Evolutionary conservation across 2,329 filamentous ascomycete genomes (phyloP).

Genomic region (Cladosporium cucumerinum): DNA sequence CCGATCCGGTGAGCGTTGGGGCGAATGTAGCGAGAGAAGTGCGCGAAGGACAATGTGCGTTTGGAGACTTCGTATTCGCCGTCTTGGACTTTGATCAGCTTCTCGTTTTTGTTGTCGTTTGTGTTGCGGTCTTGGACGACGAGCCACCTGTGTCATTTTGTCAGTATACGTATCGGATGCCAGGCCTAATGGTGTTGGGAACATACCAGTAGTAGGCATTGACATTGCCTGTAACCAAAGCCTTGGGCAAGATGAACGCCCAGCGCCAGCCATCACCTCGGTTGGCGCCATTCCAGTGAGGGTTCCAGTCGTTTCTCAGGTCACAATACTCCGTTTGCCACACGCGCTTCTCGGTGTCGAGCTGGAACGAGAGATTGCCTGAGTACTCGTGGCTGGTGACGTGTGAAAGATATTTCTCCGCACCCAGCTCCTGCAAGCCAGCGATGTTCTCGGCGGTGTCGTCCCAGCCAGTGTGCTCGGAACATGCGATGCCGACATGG

Average conservation of each 20-base stretch:
- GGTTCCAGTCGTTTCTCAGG: slow-evolving; percentile 39
- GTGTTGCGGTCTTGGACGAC: background rate
- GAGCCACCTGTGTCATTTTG: background rate
- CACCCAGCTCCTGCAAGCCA: slow-evolving; percentile 34
- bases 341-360: slow-evolving; percentile 42
- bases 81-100: slow-evolving; percentile 15
- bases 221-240: slow-evolving; percentile 47
- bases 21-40: slow-evolving; percentile 14
- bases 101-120: slow-evolving; percentile 23
- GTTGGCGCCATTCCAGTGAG: slow-evolving; percentile 46
- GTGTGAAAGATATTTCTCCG: slow-evolving; percentile 37
- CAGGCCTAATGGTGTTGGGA: background rate
- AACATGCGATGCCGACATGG: slow-evolving; percentile 41
- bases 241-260: slow-evolving; percentile 53
- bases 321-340: slow-evolving; percentile 54
- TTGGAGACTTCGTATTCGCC: slow-evolving; percentile 11
- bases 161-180: background rate
- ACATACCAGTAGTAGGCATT: slow-evolving; percentile 54
- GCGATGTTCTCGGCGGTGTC: slow-evolving; percentile 6
- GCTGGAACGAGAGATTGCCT: slow-evolving; percentile 31
- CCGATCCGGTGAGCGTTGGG: slow-evolving; percentile 10
- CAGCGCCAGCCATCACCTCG: slow-evolving; percentile 53
- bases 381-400: slow-evolving; percentile 44
- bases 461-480: slow-evolving; percentile 43
- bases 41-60: slow-evolving; percentile 9